These are phyloP conservation scores for Wickerhamiella australiensis DNA, from an alignment of 805 yeast species.

Conservation along the genomic window DNA sequence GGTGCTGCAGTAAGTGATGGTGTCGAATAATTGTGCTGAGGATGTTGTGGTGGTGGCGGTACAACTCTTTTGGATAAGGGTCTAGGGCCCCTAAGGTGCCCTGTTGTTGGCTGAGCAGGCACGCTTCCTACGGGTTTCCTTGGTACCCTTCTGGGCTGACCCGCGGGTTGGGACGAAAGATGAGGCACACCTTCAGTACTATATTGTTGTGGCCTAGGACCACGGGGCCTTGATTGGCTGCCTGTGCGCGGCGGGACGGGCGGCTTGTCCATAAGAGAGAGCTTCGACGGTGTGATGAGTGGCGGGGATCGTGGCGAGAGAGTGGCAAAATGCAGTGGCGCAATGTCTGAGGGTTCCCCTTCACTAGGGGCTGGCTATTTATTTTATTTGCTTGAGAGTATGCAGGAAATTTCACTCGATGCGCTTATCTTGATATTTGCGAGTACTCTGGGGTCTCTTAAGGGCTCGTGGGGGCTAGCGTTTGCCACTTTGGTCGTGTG, in stretches of 20 bases:
- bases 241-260: slow-evolving; percentile 2
- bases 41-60: slow-evolving; percentile 7
- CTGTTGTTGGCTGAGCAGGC: neutral
- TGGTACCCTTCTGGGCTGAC: neutral
- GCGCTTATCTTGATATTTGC: slow-evolving; percentile 8
- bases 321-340: neutral
- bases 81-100: slow-evolving; percentile 8
- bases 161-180: neutral
- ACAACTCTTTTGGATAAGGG: slow-evolving; percentile 1
- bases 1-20: neutral
- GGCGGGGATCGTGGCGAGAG: neutral
- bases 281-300: neutral
- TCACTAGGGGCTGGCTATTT: neutral
- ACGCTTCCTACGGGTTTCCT: slow-evolving; percentile 4
- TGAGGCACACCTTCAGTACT: slow-evolving; percentile 10
- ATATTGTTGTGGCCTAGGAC: slow-evolving; percentile 21
- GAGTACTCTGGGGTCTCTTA: slow-evolving; percentile 10
- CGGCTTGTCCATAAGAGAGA: neutral
- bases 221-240: slow-evolving; percentile 16
- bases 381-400: slow-evolving; percentile 4
- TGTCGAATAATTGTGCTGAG: slow-evolving; percentile 1
- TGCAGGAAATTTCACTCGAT: slow-evolving; percentile 12
- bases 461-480: slow-evolving; percentile 15
- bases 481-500: neutral
- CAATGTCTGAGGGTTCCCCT: neutral